These are phyloP conservation scores for Aspergillus coremiiformis DNA, from an alignment of 495 filamentous ascomycete genomes.

Conservation along the genomic window DNA sequence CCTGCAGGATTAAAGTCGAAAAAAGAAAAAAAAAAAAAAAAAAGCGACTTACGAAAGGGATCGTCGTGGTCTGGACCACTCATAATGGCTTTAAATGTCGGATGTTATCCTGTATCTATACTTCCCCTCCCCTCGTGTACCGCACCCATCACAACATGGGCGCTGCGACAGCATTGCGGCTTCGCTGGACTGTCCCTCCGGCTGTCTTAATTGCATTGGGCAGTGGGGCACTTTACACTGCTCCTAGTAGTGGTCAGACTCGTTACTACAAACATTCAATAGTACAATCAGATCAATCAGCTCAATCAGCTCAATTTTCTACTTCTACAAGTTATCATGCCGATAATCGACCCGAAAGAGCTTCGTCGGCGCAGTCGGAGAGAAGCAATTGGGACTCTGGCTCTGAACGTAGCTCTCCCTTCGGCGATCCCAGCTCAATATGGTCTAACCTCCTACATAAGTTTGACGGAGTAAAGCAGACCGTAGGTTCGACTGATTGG, in stretches of 20 bases:
- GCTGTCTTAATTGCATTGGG: constrained; percentile 28
- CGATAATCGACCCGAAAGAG: constrained; percentile 8
- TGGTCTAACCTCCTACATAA: constrained; percentile 54
- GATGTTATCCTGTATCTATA: constrained; percentile 43
- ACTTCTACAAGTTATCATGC: constrained; percentile 12
- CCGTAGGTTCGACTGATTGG: constrained; percentile 54
- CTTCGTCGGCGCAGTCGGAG: not conserved
- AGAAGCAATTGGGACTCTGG: not conserved
- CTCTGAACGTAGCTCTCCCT: constrained; percentile 1
- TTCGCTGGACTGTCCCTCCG: constrained; percentile 36
- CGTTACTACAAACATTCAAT: constrained; percentile 17
- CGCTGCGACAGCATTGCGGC: constrained; percentile 22
- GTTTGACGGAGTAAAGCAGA: constrained; percentile 44
- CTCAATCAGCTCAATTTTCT: constrained; percentile 22
- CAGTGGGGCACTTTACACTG: constrained; percentile 19
- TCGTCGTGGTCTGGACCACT: constrained; percentile 15
- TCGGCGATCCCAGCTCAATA: constrained; percentile 34
- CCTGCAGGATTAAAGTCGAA: not conserved
- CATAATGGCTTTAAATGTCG: constrained; percentile 10
- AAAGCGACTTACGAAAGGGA: constrained; percentile 1
- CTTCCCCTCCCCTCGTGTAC: constrained; percentile 51
- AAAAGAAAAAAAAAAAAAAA: no score
- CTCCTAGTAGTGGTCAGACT: constrained; percentile 23
- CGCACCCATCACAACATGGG: constrained; percentile 28
- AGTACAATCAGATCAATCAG: constrained; percentile 14